Evolutionary conservation across 2,329 filamentous ascomycete species (phyloP), one percentile per base, ranked within the genome.

Genomic region (Hymenoscyphus fraxineus): DNA sequence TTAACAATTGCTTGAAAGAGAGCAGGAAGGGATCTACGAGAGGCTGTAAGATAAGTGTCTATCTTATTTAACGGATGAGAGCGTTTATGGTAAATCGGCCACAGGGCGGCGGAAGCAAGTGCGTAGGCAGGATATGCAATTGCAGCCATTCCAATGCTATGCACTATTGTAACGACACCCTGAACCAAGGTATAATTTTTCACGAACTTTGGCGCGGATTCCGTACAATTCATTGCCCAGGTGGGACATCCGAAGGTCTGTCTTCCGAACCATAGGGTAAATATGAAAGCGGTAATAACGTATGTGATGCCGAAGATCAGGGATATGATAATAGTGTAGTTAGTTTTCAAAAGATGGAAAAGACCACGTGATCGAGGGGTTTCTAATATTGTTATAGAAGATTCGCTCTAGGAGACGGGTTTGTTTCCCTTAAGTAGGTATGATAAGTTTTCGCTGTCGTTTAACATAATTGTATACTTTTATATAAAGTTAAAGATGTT

Each of bases 201-300:
- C 12, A 59, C 39, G 10, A 59, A 27, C 16, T 15, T 40, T 44
- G 7, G 9, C 2, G 22, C 19, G 4, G 38, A 13, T 27, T 16
- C 19, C 19, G 19, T 13, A n/a, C 57, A 59, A 27, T 59, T 19
- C 1, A 13, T 39, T 22, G 57, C 38, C 57, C 57, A 59, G 1
- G 35, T 22, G 10, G 57, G 57, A 31, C 57, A 59, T 7, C 12
- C 13, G 57, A 59, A 59, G 19, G 57, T 59, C 22, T 59, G 57
- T 15, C 5, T 59, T 7, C 32, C 57, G 19, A 59, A 15, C 57
- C 57, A 59, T 1, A 27, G 15, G 40, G 31, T 59, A 27, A 59
- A 59, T 2, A 27, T 10, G 27, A 59, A 57, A 15, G 55, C 31
- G 13, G 5, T 31, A 35, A 9, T 38, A 22, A 13, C n/a, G 31